Conservation (phyloP, 768 basidiomycete species). For the Leccinum uliginosum region DNA sequence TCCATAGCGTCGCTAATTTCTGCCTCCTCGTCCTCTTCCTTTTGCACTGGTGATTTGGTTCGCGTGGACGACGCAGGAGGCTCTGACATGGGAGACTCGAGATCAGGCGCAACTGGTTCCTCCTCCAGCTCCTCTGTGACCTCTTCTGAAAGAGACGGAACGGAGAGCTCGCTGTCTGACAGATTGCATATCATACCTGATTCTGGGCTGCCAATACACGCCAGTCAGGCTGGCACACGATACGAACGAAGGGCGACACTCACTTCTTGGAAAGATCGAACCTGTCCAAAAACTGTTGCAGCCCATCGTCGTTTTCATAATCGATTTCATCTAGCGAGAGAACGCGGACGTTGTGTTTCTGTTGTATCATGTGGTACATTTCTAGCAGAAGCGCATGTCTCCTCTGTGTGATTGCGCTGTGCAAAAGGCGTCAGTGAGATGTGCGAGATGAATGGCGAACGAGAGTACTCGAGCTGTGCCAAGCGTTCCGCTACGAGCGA, state of each 20-base stretch:
- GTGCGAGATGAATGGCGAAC: background rate
- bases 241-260: constrained; percentile 18
- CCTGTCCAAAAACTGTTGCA: constrained; percentile 51
- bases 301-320: constrained; percentile 21
- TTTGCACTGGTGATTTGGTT: constrained; percentile 19
- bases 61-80: constrained; percentile 28
- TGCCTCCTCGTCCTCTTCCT: constrained; percentile 24
- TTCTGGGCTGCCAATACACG: constrained; percentile 32
- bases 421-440: background rate
- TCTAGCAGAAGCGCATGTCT: constrained; percentile 69
- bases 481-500: constrained; percentile 35
- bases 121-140: background rate
- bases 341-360: constrained; percentile 43
- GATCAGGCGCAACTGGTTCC: constrained; percentile 15
- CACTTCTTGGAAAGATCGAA: constrained; percentile 54
- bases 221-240: constrained; percentile 6
- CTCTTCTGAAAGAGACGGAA: constrained; percentile 15
- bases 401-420: constrained; percentile 57
- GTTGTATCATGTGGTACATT: constrained; percentile 64
- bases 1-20: constrained; percentile 18
- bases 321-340: constrained; percentile 37
- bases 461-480: constrained; percentile 29
- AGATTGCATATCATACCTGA: constrained; percentile 39
- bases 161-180: constrained; percentile 28
- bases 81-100: constrained; percentile 32